These are phyloP conservation scores for Hemileia vastatrix DNA, from an alignment of 1,284 basidiomycete genomes.

Conservation along the genomic window DNA sequence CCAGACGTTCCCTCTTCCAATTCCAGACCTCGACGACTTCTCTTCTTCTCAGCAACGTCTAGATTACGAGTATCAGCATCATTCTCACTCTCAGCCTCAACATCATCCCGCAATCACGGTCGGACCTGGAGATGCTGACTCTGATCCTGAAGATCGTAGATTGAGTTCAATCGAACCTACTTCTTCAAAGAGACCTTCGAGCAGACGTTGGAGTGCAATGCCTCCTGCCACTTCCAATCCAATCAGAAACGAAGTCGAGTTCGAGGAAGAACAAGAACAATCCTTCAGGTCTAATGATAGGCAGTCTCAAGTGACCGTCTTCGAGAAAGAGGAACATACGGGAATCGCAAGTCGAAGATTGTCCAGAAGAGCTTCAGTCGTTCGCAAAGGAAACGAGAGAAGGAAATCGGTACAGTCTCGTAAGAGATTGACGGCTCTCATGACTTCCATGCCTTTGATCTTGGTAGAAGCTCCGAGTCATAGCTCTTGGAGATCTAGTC, in stretches of 20 bases:
- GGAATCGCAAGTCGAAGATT: neutral
- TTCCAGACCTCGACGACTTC: neutral
- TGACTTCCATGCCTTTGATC: slow-evolving; percentile 2
- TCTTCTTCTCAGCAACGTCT: neutral
- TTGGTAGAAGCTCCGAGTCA: slow-evolving; percentile 22
- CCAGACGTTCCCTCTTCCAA: neutral
- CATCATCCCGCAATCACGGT: no score
- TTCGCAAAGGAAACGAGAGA: neutral
- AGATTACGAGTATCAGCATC: neutral
- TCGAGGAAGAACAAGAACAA: neutral
- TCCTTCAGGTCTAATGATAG: neutral
- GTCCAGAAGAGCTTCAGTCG: neutral
- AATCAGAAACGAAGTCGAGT: neutral
- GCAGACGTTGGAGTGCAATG: neutral
- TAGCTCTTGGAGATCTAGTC: slow-evolving; percentile 18
- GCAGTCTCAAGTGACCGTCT: neutral
- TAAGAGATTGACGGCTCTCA: neutral
- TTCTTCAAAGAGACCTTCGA: neutral
- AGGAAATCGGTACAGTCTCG: neutral
- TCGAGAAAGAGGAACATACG: neutral
- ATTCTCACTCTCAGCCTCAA: neutral
- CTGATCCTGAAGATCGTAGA: neutral
- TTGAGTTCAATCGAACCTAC: neutral
- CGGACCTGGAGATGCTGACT: neutral
- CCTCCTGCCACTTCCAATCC: neutral